Conservation (phyloP, 2,329 filamentous ascomycete genomes). For the Cyclaneusma minus region DNA sequence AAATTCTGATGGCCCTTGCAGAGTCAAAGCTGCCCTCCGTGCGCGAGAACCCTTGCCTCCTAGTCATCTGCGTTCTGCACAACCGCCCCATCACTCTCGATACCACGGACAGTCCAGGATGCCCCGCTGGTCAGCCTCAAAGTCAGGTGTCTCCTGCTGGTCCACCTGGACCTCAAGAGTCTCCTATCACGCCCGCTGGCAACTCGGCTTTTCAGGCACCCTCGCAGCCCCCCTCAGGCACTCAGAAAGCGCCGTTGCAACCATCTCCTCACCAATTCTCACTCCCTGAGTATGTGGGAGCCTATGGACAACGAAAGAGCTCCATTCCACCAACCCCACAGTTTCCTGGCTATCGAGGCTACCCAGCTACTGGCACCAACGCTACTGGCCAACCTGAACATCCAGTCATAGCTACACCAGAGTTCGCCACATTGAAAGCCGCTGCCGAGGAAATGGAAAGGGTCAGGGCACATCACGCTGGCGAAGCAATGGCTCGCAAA, state of each 20-base stretch:
- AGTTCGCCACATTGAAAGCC: slow-evolving; percentile 6
- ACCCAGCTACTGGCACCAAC: slow-evolving; percentile 21
- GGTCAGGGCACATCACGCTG: slow-evolving; percentile 30
- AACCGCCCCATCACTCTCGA: slow-evolving; percentile 29
- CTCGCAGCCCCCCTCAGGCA: too few relatives aligned
- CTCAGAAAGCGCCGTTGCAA: too few relatives aligned
- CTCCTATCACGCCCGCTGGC: too few relatives aligned
- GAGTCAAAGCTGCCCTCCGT: slow-evolving; percentile 64
- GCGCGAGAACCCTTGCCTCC: slow-evolving; percentile 58
- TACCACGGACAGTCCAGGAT: slow-evolving; percentile 19
- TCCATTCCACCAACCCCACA: slow-evolving; percentile 13
- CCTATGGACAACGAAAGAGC: too few relatives aligned
- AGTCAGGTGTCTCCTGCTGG: slow-evolving; percentile 2
- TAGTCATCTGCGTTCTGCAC: slow-evolving; percentile 75
- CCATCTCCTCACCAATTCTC: too few relatives aligned
- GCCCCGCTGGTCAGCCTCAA: slow-evolving; percentile 18
- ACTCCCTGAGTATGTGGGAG: too few relatives aligned
- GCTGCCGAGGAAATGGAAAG: slow-evolving; percentile 22
- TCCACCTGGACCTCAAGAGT: too few relatives aligned
- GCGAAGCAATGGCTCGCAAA: slow-evolving; percentile 41
- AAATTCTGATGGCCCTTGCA: slow-evolving; percentile 79
- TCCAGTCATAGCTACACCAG: slow-evolving; percentile 6
- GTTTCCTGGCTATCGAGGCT: slow-evolving; percentile 19
- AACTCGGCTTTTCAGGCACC: too few relatives aligned
- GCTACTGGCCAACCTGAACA: slow-evolving; percentile 19